Evolutionary conservation across 306 rosid genomes (phyloP), one percentile per base, ranked within the genome.

Genomic region (Fagus crenata): DNA sequence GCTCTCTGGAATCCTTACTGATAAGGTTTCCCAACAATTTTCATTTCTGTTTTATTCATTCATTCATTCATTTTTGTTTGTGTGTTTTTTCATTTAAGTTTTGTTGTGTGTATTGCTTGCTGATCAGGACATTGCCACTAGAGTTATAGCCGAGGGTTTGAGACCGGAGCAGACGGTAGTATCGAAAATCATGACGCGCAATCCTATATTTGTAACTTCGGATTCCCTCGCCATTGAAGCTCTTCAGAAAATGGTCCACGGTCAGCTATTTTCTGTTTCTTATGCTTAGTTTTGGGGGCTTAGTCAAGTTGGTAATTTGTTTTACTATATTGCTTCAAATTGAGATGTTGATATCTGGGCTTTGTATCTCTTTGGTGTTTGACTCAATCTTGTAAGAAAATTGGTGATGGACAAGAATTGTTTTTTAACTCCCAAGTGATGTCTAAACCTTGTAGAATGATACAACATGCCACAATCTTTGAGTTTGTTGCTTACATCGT

Each of bases 1-100:
- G 91, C 96, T 95, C 40, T 95, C 97, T 0, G 98, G 98, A 53
- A 95, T 95, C 64, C 87, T 95, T 75, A 95, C 98, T 1, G 98
- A 92, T 82, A 95, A 95, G 97, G 98, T 88, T 58, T 73, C 49
- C 31, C 73, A 7, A 39, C 13, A 1, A 40, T 71, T 15, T 76
- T 18, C 40, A 2, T 5, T 4, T 22, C 41, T 31, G n/a, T 40
- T 58, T 28, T 56, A 13, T 31, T 5, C 4, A 6, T 3, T 35
- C 54, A 7, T 13, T 51, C 5, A 51, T 18, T 55, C 9, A 6
- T 11, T 55, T 53, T 6, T 22, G 64, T 53, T 40, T 4, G 40
- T 77, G 55, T 49, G 3, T 69, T 12, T 43, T 32, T 49, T 70
- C 53, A 15, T 12, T 32, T 1, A 69, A 76, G 42, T 63, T 11